Percentiles rank a stretch among this genome's conserved stretches.
Evolutionary conservation across 169 alveolate genomes (phyloP).

Genomic region (Blepharisma undulans): DNA sequence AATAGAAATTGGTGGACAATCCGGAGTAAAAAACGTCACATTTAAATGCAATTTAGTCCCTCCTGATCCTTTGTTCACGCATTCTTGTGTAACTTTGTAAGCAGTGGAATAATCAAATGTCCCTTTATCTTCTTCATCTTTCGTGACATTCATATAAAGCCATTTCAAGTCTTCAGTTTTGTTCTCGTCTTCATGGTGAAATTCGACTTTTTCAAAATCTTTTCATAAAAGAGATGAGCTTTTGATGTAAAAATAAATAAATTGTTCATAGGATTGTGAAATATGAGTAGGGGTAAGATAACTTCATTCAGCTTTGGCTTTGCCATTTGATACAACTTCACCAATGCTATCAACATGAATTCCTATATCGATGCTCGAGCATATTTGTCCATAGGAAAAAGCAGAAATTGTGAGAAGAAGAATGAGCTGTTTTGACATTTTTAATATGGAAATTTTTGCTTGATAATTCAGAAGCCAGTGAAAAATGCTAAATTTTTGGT

Average conservation of each 20-base stretch:
- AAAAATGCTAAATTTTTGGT: no score
- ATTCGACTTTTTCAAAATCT: slow-evolving; percentile 3
- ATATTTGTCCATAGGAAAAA: background rate
- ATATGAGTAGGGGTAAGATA: background rate
- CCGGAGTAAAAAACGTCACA: slow-evolving; percentile 13
- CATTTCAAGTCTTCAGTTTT: background rate
- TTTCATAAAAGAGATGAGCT: background rate
- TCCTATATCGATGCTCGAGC: slow-evolving; percentile 30
- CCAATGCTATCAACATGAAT: background rate
- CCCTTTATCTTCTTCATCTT: slow-evolving; percentile 10
- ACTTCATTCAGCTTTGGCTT: slow-evolving; percentile 20
- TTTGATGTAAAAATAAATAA: background rate
- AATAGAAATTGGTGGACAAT: slow-evolving; percentile 25
- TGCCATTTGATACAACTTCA: slow-evolving; percentile 18
- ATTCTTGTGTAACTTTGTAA: slow-evolving; percentile 24
- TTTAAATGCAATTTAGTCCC: slow-evolving; percentile 14
- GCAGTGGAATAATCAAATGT: background rate
- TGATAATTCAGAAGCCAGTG: no score
- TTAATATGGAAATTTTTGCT: no score
- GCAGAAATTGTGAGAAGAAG: background rate
- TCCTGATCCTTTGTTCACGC: slow-evolving; percentile 23
- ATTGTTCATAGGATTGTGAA: background rate
- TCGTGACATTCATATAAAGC: slow-evolving; percentile 12
- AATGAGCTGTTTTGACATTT: background rate
- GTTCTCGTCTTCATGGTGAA: slow-evolving; percentile 37